Base-by-base conservation (phyloP, 192 early-diverging fungal species). In the Phycomyces blakesleeanus region DNA sequence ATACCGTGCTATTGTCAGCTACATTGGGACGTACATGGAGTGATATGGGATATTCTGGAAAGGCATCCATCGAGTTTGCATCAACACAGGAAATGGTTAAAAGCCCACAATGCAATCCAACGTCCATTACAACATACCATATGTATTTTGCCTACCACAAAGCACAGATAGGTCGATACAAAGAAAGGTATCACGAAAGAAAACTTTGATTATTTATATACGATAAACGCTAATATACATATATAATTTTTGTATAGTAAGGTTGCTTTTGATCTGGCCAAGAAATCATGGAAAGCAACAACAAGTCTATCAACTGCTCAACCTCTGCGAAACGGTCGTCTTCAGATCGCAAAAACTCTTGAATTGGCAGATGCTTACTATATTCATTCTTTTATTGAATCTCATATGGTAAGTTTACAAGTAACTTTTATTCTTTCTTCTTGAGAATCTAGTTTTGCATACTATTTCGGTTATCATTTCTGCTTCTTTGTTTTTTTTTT, bases 11-110 rank as follows among this genome's bases (percentile, higher is more conserved):
- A 51, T 65, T 27, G 22, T 54, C 16, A 26, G 73, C 25, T 10
- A 66, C 74, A 6, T 81, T 92, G 27, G 83, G 79, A 14, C 56
- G 74, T 15, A 76, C 75, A 1, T 91, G 91, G 62, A 52, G 83
- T 6, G 67, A 66, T 16, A 55, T 93, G 9, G 91, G 91, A 9
- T 91, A 93, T 68, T 85, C 89, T 4, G 89, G 87, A 2, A 87
- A 89, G 67, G 86, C 88, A 5, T 82, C 80, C 14, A 58, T 76
- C 16, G 81, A 85, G 2, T 76, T 87, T 27, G 60, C 71, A 20
- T 76, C 82, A 29, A 81, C 76, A 7, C 76, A 82, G 42, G 61
- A 12, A 15, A 75, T 75, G 18, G 38, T 79, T 14, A 65, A 76
- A 10, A 54, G 57, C 11, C 51, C 63, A 25, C 26, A 40, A 40